phyloP scores from a whole-genome alignment of 2,329 filamentous ascomycete genomes.

The Dactylella cylindrospora region DNA sequence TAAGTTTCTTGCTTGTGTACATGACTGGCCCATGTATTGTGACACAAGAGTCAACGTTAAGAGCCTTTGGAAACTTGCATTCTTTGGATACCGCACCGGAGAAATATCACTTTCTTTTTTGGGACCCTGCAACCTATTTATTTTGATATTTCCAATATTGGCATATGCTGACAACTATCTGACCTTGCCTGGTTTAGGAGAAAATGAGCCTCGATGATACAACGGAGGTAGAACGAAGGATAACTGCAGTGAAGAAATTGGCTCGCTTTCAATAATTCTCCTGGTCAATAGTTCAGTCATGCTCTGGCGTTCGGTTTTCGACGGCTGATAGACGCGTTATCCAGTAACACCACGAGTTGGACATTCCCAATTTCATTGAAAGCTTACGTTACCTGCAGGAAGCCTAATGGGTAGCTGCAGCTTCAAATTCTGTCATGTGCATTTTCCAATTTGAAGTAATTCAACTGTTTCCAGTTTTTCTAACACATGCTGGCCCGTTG shows the following conservation, averaged over 20 bases:
- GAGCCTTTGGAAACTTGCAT: conserved; percentile 6
- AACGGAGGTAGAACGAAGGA: conserved; percentile 26
- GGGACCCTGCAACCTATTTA: conserved; percentile 15
- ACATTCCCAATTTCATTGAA: not conserved
- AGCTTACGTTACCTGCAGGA: conserved; percentile 3
- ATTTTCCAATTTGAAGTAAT: conserved; percentile 2
- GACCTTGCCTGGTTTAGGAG: conserved; percentile 20
- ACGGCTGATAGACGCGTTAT: too few species aligned
- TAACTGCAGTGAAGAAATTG: conserved; percentile 8
- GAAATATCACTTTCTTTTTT: conserved; percentile 34
- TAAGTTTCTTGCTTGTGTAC: not conserved
- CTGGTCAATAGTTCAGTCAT: not conserved
- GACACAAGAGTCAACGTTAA: conserved; percentile 21
- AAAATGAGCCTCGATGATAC: conserved; percentile 24
- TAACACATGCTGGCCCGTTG: too few species aligned
- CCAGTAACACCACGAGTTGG: not conserved
- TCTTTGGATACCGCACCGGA: not conserved
- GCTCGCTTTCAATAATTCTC: conserved; percentile 6
- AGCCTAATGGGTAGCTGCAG: conserved; percentile 22
- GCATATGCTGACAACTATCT: conserved; percentile 9
- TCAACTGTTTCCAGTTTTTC: not conserved
- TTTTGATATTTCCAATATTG: too few species aligned
- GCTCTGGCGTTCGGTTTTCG: conserved; percentile 3
- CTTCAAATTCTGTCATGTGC: conserved; percentile 15
- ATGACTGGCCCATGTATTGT: conserved; percentile 24